A percentile compares a stretch with the other conserved stretches of the same genome.
These are phyloP conservation scores for Hypoxylon sp. DNA, from an alignment of 2,329 filamentous ascomycete genomes.

Conservation along the genomic window DNA sequence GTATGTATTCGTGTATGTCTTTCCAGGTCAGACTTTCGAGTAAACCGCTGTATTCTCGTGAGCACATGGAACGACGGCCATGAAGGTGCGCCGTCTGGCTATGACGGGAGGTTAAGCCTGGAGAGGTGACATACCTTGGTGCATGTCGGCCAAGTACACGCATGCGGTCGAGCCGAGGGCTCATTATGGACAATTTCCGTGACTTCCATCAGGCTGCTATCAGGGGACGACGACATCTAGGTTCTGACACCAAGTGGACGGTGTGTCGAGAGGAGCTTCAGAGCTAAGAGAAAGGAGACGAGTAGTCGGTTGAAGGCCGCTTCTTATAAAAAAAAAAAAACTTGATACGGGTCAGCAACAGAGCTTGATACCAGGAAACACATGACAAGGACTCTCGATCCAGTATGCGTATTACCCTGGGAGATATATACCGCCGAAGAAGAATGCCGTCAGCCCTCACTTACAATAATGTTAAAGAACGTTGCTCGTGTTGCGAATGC, in stretches of 20 bases:
- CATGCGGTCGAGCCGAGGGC: constrained; percentile 67
- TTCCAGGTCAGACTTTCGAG: constrained; percentile 74
- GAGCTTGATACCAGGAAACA: not conserved
- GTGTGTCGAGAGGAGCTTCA: not conserved
- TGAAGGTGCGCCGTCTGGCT: not conserved
- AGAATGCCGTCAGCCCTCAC: too few relatives aligned
- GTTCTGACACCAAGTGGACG: constrained; percentile 19
- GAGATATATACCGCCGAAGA: too few relatives aligned
- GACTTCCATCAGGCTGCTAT: constrained; percentile 62
- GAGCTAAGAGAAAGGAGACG: not conserved
- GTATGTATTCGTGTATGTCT: constrained; percentile 76
- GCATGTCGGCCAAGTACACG: constrained; percentile 69
- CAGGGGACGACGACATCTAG: constrained; percentile 23
- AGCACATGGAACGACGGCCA: constrained; percentile 21
- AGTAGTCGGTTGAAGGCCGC: not conserved
- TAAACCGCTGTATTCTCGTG: constrained; percentile 66
- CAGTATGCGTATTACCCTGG: too few relatives aligned
- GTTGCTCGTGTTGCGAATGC: too few relatives aligned
- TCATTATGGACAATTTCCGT: constrained; percentile 72
- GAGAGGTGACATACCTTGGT: constrained; percentile 60
- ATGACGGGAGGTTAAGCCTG: not conserved
- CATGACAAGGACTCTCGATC: too few relatives aligned
- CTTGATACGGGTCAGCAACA: not conserved
- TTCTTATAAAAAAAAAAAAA: not conserved
- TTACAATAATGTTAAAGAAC: too few relatives aligned